phyloP scores from a whole-genome alignment of 2,329 filamentous ascomycete species.

The Drechslerella stenobrocha region DNA sequence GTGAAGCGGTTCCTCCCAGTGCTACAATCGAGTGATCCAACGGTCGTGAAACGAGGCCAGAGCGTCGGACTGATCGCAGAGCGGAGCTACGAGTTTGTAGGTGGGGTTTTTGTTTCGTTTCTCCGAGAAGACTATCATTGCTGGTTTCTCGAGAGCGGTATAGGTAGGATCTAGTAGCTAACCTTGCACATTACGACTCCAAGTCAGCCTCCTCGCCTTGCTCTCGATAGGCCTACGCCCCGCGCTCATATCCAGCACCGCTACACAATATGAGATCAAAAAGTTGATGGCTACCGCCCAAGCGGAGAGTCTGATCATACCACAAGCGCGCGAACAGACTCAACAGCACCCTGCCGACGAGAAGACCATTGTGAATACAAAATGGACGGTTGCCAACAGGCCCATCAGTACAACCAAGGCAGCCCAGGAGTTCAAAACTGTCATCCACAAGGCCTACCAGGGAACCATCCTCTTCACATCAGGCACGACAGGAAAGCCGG shows the following conservation, averaged over 20 bases:
- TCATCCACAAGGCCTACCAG: not conserved
- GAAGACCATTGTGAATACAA: not conserved
- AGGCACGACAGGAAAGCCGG: conserved; percentile 33
- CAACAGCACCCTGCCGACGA: not conserved
- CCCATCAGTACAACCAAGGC: not conserved
- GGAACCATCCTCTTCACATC: conserved; percentile 39
- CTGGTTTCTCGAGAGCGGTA: too few relatives aligned
- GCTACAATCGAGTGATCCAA: not conserved
- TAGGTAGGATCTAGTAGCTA: too few relatives aligned
- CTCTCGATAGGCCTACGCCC: conserved; percentile 28
- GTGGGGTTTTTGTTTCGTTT: conserved; percentile 27
- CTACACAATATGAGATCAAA: conserved; percentile 16
- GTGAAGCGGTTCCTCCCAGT: not conserved
- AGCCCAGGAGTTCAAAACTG: not conserved
- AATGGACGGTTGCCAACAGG: not conserved
- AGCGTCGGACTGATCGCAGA: conserved; percentile 31
- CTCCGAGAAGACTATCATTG: too few relatives aligned
- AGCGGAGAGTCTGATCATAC: conserved; percentile 6
- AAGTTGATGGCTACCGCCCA: conserved; percentile 12
- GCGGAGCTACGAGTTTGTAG: conserved; percentile 48
- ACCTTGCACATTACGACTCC: not conserved
- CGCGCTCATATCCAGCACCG: conserved; percentile 24
- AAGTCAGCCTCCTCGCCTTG: conserved; percentile 28
- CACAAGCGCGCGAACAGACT: conserved; percentile 1
- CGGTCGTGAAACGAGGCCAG: not conserved